Conservation (phyloP, 202 grass and related monocot genomes). For the Panicum hallii region DNA sequence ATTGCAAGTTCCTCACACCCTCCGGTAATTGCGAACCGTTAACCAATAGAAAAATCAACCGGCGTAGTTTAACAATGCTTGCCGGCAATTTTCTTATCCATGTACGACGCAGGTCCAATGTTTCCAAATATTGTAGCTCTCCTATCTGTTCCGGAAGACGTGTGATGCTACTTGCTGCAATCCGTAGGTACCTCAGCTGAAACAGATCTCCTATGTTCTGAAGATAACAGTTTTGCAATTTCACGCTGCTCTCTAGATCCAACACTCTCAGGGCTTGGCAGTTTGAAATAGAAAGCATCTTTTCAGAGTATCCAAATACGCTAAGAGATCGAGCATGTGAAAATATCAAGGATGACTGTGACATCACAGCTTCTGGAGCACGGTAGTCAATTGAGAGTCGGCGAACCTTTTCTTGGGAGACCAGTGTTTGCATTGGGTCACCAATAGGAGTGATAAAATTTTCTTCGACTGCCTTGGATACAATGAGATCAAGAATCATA, state of each 20-base stretch:
- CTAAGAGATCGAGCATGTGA: conserved; percentile 24
- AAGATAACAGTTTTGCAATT: neutral
- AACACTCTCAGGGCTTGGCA: conserved; percentile 28
- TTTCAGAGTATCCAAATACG: conserved; percentile 22
- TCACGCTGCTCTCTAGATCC: conserved; percentile 19
- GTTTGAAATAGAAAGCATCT: neutral
- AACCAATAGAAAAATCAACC: conserved; percentile 1
- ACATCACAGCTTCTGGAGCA: neutral
- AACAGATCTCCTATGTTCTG: conserved; percentile 6
- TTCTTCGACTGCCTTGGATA: conserved; percentile 25
- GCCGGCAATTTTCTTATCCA: conserved; percentile 25
- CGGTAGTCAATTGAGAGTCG: conserved; percentile 29
- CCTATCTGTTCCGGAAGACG: conserved; percentile 26
- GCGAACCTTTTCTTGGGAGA: neutral
- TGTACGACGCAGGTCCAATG: conserved; percentile 31
- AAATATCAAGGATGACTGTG: neutral
- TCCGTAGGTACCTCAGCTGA: conserved; percentile 32
- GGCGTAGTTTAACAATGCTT: conserved; percentile 18
- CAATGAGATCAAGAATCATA: conserved; percentile 38
- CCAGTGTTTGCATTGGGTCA: neutral
- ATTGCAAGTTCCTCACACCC: neutral
- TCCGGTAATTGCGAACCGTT: neutral
- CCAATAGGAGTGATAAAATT: neutral
- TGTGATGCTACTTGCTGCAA: conserved; percentile 14
- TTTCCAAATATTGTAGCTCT: conserved; percentile 38